Base-by-base conservation (phyloP, 176 grass and related monocot species). In the Carex scoparia region DNA sequence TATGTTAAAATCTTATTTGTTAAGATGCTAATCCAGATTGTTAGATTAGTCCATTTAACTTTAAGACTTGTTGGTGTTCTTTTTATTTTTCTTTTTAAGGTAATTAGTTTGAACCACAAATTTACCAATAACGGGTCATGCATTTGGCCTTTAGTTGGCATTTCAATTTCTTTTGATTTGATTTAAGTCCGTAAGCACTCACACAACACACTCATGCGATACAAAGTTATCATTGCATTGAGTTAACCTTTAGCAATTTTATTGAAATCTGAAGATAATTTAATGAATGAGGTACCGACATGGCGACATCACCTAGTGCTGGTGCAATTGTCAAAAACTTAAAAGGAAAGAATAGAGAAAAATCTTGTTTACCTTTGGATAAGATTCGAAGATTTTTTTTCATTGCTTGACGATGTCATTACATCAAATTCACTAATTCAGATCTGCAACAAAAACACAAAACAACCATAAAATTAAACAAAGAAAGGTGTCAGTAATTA, bases 311-410 rank as follows among this genome's bases (percentile, higher is more conserved):
- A 56, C 23, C 11, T 32, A 77, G 73, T 77, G 73, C 49, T 32
- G 56, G 49, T 77, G 73, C 49, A 77, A 77, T 49, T 14, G 49
- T 77, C 73, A 77, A 77, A 40, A 40, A 4, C 5, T 4, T 5
- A 76, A 76, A 77, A 46, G 40, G 10, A 55, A 32, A 12, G 23
- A 32, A 77, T 15, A 77, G 23, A 77, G 19, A 56, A 56, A 77
- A 9, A 1, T 8, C 33, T 77, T 56, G 48, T 77, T 77, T 56
- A 56, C 72, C 27, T 46, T 15, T 56, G 73, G 73, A 77, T 77
- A 77, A 77, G 73, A 56, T 77, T 77, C 49, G 46, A 5, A 77
- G 19, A 56, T 77, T 15, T 38, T 68, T 66, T 63, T 65, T 33
- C 40, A 48, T 73, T 77, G n/a, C 69, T 66, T 33, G 46, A 51